Percentiles rank a stretch among this genome's conserved stretches.
phyloP scores from a whole-genome alignment of 2,329 filamentous ascomycete species.

The Stylonectria norvegica region DNA sequence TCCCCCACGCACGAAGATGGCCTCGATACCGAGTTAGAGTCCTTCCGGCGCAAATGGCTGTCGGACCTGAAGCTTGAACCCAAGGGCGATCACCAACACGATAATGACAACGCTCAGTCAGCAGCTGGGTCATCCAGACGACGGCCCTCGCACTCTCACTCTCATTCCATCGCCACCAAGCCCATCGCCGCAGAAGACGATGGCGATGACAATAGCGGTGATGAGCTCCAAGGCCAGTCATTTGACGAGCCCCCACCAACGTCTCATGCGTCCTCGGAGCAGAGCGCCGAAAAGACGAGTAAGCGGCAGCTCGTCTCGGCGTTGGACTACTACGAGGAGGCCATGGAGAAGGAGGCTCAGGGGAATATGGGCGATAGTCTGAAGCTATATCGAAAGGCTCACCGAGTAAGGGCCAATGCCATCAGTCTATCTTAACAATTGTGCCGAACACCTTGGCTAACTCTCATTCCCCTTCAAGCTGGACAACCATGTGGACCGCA shows the following conservation, averaged over 20 bases:
- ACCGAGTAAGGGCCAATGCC: conserved; percentile 60
- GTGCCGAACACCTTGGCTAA: conserved; percentile 13
- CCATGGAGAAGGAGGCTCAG: conserved; percentile 80
- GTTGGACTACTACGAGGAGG: conserved; percentile 87
- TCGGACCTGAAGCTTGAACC: conserved; percentile 63
- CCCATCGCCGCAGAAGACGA: conserved; percentile 15
- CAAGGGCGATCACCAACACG: conserved; percentile 20
- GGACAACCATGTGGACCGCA: conserved; percentile 77
- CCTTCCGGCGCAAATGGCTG: conserved; percentile 81
- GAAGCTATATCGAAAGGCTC: conserved; percentile 83
- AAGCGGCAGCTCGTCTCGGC: conserved; percentile 64
- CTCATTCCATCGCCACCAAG: too few relatives aligned
- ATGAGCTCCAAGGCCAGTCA: conserved; percentile 29
- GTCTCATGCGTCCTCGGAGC: conserved; percentile 10
- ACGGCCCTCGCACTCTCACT: conserved; percentile 10
- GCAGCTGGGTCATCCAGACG: conserved; percentile 13
- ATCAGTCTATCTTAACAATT: too few relatives aligned
- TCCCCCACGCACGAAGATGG: conserved; percentile 31
- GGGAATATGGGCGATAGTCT: conserved; percentile 88
- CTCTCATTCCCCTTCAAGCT: too few relatives aligned
- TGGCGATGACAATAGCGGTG: conserved; percentile 35
- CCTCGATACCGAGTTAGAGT: conserved; percentile 71
- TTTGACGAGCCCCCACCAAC: conserved; percentile 31
- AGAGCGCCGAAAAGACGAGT: conserved; percentile 6
- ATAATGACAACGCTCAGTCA: conserved; percentile 7